These are phyloP conservation scores for Mortierella sp. DNA, from an alignment of 371 early-diverging fungal genomes.

Conservation along the genomic window DNA sequence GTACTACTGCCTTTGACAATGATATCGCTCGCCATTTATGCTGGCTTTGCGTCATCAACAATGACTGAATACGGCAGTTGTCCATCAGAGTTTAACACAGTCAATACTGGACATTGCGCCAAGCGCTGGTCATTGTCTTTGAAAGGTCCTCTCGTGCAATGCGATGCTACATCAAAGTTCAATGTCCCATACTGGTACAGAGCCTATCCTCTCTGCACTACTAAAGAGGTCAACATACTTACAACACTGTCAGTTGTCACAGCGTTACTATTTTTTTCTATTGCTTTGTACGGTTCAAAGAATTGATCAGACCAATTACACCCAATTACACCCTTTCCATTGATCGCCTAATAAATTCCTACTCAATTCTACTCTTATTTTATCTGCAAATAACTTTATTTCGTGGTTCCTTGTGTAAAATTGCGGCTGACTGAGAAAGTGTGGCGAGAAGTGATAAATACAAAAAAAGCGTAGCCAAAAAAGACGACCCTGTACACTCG, in stretches of 20 bases:
- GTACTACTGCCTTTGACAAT: constrained; percentile 3
- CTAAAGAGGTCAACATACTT: constrained; percentile 9
- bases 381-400: background rate
- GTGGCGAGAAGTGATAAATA: too few relatives aligned
- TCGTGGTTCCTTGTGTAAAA: background rate
- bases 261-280: background rate
- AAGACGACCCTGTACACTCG: too few relatives aligned
- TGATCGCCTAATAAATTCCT: background rate
- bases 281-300: background rate
- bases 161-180: constrained; percentile 1
- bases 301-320: background rate
- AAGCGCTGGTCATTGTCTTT: background rate
- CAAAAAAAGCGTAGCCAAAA: too few relatives aligned
- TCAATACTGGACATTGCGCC: background rate
- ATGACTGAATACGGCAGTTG: constrained; percentile 7
- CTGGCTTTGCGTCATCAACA: constrained; percentile 1
- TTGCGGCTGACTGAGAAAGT: background rate
- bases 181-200: constrained; percentile 3
- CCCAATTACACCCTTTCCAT: background rate
- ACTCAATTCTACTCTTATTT: background rate
- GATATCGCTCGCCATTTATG: constrained; percentile 10
- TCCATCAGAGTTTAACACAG: background rate
- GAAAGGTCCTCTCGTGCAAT: background rate
- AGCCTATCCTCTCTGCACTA: background rate
- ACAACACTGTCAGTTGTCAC: constrained; percentile 3